Evolutionary conservation across 371 early-diverging fungal species (phyloP).

Genomic region (Mortierella sp.): DNA sequence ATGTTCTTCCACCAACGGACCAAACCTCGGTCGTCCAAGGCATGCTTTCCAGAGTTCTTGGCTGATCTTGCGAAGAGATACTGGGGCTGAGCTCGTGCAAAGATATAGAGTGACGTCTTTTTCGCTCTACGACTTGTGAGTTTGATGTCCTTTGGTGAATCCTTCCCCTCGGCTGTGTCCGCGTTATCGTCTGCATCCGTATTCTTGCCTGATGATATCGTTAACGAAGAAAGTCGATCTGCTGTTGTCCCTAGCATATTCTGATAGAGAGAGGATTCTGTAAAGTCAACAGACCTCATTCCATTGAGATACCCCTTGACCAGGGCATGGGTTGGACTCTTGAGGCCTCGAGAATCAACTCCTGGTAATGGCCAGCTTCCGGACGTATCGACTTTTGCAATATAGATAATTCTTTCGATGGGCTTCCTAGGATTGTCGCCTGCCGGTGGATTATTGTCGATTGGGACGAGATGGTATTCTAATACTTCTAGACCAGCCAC

Average conservation of each 20-base stretch:
- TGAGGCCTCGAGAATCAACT: constrained; percentile 20
- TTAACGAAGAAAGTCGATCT: constrained; percentile 6
- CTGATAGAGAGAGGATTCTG: not conserved
- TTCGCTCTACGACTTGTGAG: not conserved
- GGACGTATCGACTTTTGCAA: constrained; percentile 76
- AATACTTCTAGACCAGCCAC: constrained; percentile 47
- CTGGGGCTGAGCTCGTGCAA: constrained; percentile 90
- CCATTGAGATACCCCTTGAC: constrained; percentile 63
- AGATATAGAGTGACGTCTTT: constrained; percentile 67
- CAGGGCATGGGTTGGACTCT: constrained; percentile 54
- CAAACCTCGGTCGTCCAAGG: constrained; percentile 72
- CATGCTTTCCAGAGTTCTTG: constrained; percentile 68
- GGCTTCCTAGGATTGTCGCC: not conserved
- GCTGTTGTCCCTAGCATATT: not conserved
- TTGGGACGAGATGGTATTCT: constrained; percentile 37
- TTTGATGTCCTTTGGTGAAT: not conserved
- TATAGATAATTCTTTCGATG: constrained; percentile 58
- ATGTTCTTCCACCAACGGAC: constrained; percentile 84
- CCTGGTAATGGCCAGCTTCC: constrained; percentile 55
- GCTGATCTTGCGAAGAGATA: constrained; percentile 85
- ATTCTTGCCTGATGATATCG: not conserved
- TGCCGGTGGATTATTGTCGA: not conserved
- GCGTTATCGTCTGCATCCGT: not conserved
- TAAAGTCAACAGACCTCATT: constrained; percentile 33
- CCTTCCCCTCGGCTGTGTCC: not conserved